Base-by-base conservation (phyloP, 768 basidiomycete species). In the Boletellus ananiceps region DNA sequence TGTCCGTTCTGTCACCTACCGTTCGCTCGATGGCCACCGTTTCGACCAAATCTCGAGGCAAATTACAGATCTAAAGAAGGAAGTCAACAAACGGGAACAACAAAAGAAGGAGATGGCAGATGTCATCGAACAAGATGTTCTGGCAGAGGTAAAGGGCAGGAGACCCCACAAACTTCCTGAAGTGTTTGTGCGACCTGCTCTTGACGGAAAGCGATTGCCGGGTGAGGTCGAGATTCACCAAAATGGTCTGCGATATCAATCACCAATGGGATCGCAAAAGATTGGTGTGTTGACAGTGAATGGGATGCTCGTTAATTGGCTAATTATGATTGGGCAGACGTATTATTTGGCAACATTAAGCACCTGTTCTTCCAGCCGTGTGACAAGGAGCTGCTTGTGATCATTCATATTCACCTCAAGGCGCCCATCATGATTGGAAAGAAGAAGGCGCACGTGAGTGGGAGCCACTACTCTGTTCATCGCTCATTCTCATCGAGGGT, bases 361-460 rank as follows among this genome's bases (percentile, higher is more conserved):
- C 95, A 99, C 69, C 76, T 98, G 9, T 96, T 98, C 73, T 98
- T 99, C 81, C 96, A 99, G 64, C 95, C 96, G 2, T 97, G 95
- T 61, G 96, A 99, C 56, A 84, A 91, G 57, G 96, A 99, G 67
- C 74, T 98, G 16, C 77, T 97, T 46, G 94, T 96, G 47, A 86
- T 99, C 53, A 82, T 96, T 29, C 96, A 99, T 65, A 70, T 96
- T 44, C 90, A 98, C 66, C 77, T 99, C 44, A 96, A 82, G 69
- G 81, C 92, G 1, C 96, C 96, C 0, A 97, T 99, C 66, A 95
- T 98, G 80, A 90, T 99, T 57, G 95, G 96, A 53, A 98, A 98
- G 76, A 96, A 93, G 73, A 99, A 98, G 69, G 84, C 96, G 18
- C 91, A 89, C 61, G 92, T 93, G 60, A 44, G 84, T 74, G 7